These are phyloP conservation scores for Madurella fahalii DNA, from an alignment of 2,329 filamentous ascomycete species.

Conservation along the genomic window DNA sequence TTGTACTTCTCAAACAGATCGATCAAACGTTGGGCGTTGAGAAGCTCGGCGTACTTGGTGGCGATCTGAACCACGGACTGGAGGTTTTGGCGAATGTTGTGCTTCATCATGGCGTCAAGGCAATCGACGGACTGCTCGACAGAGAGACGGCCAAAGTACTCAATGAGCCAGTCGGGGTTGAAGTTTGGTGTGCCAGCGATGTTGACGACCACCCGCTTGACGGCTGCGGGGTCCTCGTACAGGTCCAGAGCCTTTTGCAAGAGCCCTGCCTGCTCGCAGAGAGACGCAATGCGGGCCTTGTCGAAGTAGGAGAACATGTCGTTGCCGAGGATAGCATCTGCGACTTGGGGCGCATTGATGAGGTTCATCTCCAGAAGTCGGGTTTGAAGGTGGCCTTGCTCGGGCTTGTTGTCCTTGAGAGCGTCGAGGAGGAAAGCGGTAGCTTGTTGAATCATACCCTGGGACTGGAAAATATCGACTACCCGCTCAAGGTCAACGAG, in stretches of 20 bases:
- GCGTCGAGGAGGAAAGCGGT: constrained; percentile 98
- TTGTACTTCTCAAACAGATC: constrained; percentile 97
- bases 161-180: constrained; percentile 84
- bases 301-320: constrained; percentile 99
- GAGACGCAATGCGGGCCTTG: constrained; percentile 77
- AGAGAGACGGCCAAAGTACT: constrained; percentile 90
- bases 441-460: constrained; percentile 95
- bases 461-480: constrained; percentile 95
- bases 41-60: constrained; percentile 95
- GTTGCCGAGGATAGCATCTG: constrained; percentile 94
- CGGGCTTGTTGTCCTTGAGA: constrained; percentile 88
- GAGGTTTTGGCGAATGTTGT: constrained; percentile 95
- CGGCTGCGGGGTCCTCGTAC: constrained; percentile 81
- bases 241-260: constrained; percentile 86
- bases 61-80: constrained; percentile 92
- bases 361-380: constrained; percentile 97
- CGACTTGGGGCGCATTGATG: constrained; percentile 92
- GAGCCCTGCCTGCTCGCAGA: constrained; percentile 91
- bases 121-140: constrained; percentile 94
- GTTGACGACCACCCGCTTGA: constrained; percentile 87
- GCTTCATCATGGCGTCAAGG: constrained; percentile 92
- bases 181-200: constrained; percentile 79
- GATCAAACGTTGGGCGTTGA: constrained; percentile 82
- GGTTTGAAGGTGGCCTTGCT: constrained; percentile 91
- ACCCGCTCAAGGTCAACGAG: constrained; percentile 91